Evolutionary conservation across 495 filamentous ascomycete species (phyloP), one percentile per base, ranked within the genome.

Genomic region (Daldinia decipiens): DNA sequence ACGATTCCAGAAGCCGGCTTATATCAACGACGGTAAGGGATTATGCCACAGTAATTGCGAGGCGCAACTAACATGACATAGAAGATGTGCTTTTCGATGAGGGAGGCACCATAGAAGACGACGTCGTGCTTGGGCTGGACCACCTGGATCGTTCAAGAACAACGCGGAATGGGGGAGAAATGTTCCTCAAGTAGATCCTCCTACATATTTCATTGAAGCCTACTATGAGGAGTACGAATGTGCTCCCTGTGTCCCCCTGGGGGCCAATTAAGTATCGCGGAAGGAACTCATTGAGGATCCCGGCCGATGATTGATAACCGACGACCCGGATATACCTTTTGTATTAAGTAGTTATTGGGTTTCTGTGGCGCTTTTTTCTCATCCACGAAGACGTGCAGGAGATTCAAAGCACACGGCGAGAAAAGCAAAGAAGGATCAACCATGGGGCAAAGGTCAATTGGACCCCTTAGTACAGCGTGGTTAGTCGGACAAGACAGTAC

Each of bases 81-180:
- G 95, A 95, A 72, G 92, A 97, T 69, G 85, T 95, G 19, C 85
- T 98, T 19, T 92, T 87, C 63, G 92, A 97, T 43, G 82, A 93
- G 63, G 84, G 89, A 7, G 74, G 66, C 15, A 80, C 80, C 8
- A 84, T 83, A 27, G 79, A 86, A 12, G 94, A 97, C 54, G 96
- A 98, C 43, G 60, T 74, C 72, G 80, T 87, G 58, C 88, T 99
- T 43, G 95, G 93, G 24, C 83, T 99, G 57, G 96, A 99, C 77
- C 95, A 99, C 79, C 83, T 89, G 59, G 95, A 97, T 81, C 93
- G 85, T 43, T 76, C 84, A 21, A 81, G 84, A 52, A 75, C 81
- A n/a, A 67, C 82, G 54, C 76, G 86, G 53, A 87, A 86, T 69
- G 86, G 84, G 29, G 83, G 82, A n/a, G 86, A 88, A 71, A 75